Conservation (phyloP, 2,329 filamentous ascomycete genomes). For the Curvularia eragrostidis region DNA sequence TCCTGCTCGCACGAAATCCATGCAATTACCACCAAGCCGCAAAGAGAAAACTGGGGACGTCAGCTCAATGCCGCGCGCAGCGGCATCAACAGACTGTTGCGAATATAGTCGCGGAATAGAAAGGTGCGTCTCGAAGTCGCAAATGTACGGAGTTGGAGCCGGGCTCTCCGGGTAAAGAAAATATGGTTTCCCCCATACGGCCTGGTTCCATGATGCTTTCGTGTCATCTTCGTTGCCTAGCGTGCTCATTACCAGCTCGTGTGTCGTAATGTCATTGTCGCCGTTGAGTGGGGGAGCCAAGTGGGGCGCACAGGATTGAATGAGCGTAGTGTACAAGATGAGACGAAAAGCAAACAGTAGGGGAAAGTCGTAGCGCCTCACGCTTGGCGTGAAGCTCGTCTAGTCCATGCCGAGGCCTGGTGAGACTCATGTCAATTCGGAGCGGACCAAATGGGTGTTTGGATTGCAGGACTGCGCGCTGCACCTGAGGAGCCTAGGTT, state of each 20-base stretch:
- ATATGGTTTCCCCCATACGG: constrained; percentile 5
- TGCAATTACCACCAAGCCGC: constrained; percentile 38
- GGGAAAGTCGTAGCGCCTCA: constrained; percentile 1
- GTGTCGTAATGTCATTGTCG: constrained; percentile 30
- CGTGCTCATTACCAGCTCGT: constrained; percentile 28
- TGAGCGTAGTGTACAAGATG: constrained; percentile 40
- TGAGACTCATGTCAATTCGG: neutral
- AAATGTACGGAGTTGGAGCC: constrained; percentile 17
- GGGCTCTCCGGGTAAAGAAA: constrained; percentile 16
- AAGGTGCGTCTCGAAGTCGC: constrained; percentile 22
- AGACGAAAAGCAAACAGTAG: constrained; percentile 23
- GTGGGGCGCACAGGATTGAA: constrained; percentile 10
- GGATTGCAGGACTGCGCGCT: neutral
- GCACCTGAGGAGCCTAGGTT: neutral
- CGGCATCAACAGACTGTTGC: constrained; percentile 28
- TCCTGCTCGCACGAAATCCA: constrained; percentile 30
- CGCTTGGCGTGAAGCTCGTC: constrained; percentile 2
- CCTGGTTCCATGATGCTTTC: constrained; percentile 24
- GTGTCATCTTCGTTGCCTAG: constrained; percentile 21
- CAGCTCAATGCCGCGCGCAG: constrained; percentile 25
- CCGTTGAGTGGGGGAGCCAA: constrained; percentile 19
- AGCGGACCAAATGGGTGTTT: neutral
- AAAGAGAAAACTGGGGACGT: constrained; percentile 26
- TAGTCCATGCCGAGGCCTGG: neutral
- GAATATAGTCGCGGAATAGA: constrained; percentile 31